Evolutionary conservation across 176 grass and related monocot genomes (phyloP).

Genomic region (Poa annua): DNA sequence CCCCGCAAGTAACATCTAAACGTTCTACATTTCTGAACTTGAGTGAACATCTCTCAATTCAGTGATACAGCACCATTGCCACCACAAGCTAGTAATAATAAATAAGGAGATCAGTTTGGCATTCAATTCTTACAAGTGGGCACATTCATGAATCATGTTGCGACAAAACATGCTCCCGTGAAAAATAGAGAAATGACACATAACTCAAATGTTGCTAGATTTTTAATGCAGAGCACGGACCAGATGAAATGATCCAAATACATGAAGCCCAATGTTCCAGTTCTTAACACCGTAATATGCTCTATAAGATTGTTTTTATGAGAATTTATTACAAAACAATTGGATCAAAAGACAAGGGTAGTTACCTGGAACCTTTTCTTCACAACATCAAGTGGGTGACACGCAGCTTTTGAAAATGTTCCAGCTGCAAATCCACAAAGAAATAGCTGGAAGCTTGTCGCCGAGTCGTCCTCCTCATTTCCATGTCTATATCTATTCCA

Average conservation of each 20-base stretch:
- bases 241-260: not conserved
- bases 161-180: not conserved
- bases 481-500: slow-evolving; percentile 83
- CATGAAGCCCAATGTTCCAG: not conserved
- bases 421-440: slow-evolving; percentile 90
- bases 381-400: slow-evolving; percentile 97
- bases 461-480: slow-evolving; percentile 60
- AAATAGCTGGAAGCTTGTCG: slow-evolving; percentile 89
- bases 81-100: not conserved
- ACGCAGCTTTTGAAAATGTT: slow-evolving; percentile 81
- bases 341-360: slow-evolving; percentile 5
- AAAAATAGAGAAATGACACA: slow-evolving; percentile 11
- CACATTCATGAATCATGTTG: not conserved
- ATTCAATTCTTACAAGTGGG: not conserved
- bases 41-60: not conserved
- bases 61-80: not conserved
- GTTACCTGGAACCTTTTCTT: slow-evolving; percentile 97
- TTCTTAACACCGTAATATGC: slow-evolving; percentile 15
- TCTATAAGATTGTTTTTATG: not conserved
- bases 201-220: not conserved
- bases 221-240: not conserved
- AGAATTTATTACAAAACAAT: not conserved
- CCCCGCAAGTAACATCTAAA: not conserved
- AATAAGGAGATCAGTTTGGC: not conserved
- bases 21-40: not conserved